These are phyloP conservation scores for Aspergillus nanangensis DNA, from an alignment of 495 filamentous ascomycete species.

Conservation along the genomic window DNA sequence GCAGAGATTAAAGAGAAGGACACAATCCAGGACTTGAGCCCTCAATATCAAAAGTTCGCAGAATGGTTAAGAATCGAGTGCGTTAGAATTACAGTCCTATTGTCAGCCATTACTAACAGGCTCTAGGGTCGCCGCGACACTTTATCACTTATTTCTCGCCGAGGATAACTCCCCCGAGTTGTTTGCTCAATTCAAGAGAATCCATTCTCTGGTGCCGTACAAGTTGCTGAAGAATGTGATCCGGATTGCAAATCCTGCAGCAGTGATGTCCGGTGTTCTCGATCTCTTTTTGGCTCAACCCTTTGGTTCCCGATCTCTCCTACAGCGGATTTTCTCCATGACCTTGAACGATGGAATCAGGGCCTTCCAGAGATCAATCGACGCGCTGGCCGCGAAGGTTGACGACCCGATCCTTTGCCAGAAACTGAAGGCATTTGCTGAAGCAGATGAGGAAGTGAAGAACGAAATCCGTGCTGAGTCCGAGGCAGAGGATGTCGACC, in stretches of 20 bases:
- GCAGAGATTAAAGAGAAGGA: conserved; percentile 85
- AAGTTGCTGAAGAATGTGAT: conserved; percentile 93
- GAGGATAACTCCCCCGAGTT: conserved; percentile 97
- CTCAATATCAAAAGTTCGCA: conserved; percentile 96
- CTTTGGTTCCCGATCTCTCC: conserved; percentile 80
- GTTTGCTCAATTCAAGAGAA: conserved; percentile 88
- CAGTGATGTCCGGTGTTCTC: conserved; percentile 87
- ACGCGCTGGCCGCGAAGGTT: conserved; percentile 68
- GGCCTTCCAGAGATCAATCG: conserved; percentile 78
- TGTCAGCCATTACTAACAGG: conserved; percentile 8
- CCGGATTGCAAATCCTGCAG: conserved; percentile 89
- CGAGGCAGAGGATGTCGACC: conserved; percentile 62
- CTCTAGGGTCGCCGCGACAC: conserved; percentile 75
- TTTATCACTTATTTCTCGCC: conserved; percentile 96
- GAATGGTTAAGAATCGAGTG: conserved; percentile 96
- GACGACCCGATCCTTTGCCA: conserved; percentile 71
- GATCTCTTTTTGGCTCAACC: conserved; percentile 95
- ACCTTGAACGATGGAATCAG: conserved; percentile 87
- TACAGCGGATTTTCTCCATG: conserved; percentile 90
- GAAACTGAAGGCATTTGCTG: conserved; percentile 74
- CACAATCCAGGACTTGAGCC: conserved; percentile 77
- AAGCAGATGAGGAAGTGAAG: conserved; percentile 71
- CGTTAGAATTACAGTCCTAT: conserved; percentile 7
- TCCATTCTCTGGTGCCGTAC: conserved; percentile 92
- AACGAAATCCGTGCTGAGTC: conserved; percentile 69